Base-by-base conservation (phyloP, 2,329 filamentous ascomycete species). In the Colletotrichum lindemuthianum region DNA sequence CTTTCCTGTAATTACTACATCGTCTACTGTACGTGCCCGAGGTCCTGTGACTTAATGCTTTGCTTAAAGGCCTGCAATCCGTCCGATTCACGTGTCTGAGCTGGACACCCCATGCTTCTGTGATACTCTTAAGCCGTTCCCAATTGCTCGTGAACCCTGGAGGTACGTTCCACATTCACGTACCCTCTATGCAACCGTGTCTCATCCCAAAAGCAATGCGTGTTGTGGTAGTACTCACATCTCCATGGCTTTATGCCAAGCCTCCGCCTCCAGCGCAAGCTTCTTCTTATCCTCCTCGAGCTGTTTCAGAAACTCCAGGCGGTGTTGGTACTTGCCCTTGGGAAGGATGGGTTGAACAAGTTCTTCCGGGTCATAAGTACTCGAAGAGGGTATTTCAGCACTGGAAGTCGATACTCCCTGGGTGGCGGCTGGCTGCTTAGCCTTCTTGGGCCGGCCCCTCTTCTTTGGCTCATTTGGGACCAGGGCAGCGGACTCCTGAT, bases 121-220 rank as follows among this genome's bases (percentile, higher is more conserved):
- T 24, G 24, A 24, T 24, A 24, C 24, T 24, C 24, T 24, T 24
- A 24, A 24, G 24, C 24, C 24, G 4, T 24, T 24, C 24, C 24
- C 24, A 24, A 24, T 72, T 70, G 65, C 65, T 69, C 33, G 50
- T 12, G 36, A 55, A 33, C 36, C 13, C 11, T 34, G 6, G 44
- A 53, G 37, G 39, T 13, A 45, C 37, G 59, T 48, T 45, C 37
- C n/a, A 10, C 12, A 41, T 34, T 53, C 37, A 48, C 53, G 16
- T 11, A 34, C 43, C 33, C 39, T 24, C 47, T 58, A 32, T 40
- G 52, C 58, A 51, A 41, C 15, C 13, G 13, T 40, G 9, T 13
- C 37, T 13, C 43, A 16, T 16, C 4, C 15, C 15, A 16, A 15
- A 45, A n/a, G n/a, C 43, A 45, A 45, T 15, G 24, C 43, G n/a